Base-by-base conservation (phyloP, 1,284 basidiomycete species). In the Sanghuangporus sanghuang region DNA sequence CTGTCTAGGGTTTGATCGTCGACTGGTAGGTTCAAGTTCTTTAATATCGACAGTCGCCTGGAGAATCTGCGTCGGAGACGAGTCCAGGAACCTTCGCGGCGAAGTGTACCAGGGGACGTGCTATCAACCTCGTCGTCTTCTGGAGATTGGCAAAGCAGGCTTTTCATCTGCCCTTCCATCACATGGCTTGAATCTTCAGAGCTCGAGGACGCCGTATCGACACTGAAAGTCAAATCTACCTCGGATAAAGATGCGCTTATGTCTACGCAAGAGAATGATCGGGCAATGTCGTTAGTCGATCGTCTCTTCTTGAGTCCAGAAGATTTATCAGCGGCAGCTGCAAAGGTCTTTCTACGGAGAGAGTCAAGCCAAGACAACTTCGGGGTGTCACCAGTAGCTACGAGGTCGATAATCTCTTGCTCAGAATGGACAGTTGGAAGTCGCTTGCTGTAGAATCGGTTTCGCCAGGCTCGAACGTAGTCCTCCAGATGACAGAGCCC, bases 401-500 rank as follows among this genome's bases (percentile, higher is more conserved):
- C 32, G 9, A 55, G 59, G 7, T 61, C 16, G 21, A 27, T 44
- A 21, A 58, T 58, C 21, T 56, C 53, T 46, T 62, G 39, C 42
- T 36, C 50, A 35, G 61, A 62, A 39, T 23, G 44, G 6, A 53
- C 40, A 21, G 61, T 39, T 9, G 53, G 54, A 8, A 6, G 7
- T 42, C 56, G 23, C 8, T 18, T 5, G 18, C 8, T n/a, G 49
- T 5, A 23, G 21, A 48, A n/a, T 44, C 40, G 9, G 35, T 36
- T 5, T 63, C 61, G 7, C 48, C 36, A 23, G 38, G 38, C 38
- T 9, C 40, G 62, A 6, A 56, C n/a, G 35, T 62, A 61, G 36
- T 61, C 64, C n/a, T 62, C 59, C 6, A 65, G 35, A 27, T 58
- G 50, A 40, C 56, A 62, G n/a, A 65, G 59, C 16, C 64, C 64